These are phyloP conservation scores for Isatis lusitanica DNA, from an alignment of 441 rosid genomes.

Conservation along the genomic window DNA sequence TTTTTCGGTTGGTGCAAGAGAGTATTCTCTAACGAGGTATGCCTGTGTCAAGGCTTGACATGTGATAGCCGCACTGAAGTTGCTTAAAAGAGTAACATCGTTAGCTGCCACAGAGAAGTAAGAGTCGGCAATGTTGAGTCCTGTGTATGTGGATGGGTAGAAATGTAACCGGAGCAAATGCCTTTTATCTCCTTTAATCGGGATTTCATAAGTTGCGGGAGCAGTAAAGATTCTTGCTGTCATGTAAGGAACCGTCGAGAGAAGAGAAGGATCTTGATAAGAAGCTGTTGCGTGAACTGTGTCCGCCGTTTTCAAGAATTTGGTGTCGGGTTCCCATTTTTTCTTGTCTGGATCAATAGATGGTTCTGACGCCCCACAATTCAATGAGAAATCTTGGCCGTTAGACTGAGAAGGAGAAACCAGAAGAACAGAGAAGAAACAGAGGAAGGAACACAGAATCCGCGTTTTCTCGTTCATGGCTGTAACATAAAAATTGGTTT, in stretches of 20 bases:
- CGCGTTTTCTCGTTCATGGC: constrained; percentile 43
- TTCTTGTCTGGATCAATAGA: constrained; percentile 54
- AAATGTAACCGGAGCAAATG: constrained; percentile 71
- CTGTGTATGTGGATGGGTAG: constrained; percentile 58
- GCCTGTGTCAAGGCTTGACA: constrained; percentile 74
- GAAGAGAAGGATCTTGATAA: constrained; percentile 71
- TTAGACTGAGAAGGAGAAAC: constrained; percentile 25
- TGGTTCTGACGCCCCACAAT: constrained; percentile 49
- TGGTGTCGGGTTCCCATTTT: constrained; percentile 63
- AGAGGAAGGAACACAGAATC: constrained; percentile 31
- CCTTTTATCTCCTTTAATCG: constrained; percentile 47
- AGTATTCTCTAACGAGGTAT: constrained; percentile 64
- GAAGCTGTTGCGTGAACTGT: constrained; percentile 48
- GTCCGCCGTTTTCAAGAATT: constrained; percentile 44
- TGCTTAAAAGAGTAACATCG: constrained; percentile 61
- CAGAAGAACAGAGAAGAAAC: constrained; percentile 34
- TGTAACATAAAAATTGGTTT: constrained; percentile 3
- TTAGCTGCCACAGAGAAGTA: constrained; percentile 56
- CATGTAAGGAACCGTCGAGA: constrained; percentile 75
- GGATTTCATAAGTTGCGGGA: constrained; percentile 49
- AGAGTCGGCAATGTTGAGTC: constrained; percentile 45
- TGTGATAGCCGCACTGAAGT: constrained; percentile 67
- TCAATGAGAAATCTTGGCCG: constrained; percentile 27
- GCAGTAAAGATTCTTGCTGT: constrained; percentile 66
- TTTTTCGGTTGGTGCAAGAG: constrained; percentile 40